Evolutionary conservation across 768 basidiomycete genomes (phyloP), one percentile per base, ranked within the genome.

Genomic region (Mycena vulgaris): DNA sequence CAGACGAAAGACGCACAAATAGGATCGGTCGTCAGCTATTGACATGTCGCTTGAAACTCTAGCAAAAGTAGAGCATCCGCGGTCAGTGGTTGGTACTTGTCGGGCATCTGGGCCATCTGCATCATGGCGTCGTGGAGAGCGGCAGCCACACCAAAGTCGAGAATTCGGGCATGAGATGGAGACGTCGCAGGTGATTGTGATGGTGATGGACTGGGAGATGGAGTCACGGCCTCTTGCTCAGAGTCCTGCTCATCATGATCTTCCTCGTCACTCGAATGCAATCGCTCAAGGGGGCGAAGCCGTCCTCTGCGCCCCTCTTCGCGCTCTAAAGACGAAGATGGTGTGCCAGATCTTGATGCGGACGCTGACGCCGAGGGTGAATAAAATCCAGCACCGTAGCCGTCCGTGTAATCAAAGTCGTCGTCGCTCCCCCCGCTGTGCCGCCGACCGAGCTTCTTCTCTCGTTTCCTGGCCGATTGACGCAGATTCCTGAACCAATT

Each of bases 401-500:
- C 61, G 52, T 70, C 71, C 35, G 63, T 69, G 21, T 58, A 73
- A 65, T 84, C 81, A 65, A 83, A 83, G 68, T 83, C 83, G 71
- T 87, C 87, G 55, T 87, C 84, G 70, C 85, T 87, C 28, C 83
- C 85, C 63, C 84, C 84, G 63, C 82, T 85, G n/a, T 82, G 40
- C n/a, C 51, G 68, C 79, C 85, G 82, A 59, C 83, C 82, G 27
- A 80, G 78, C 70, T 83, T 89, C 80, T 70, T 73, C n/a, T 52
- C 86, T 28, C 93, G 89, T 80, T 90, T 94, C 57, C 93, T 84
- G 28, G 93, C 87, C 19, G 92, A 93, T 81, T 95, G 94, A 40
- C 93, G 88, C 66, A 94, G 84, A 78, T 95, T 95, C 47, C 93
- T 86, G 86, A 95, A 95, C 93, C 93, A 95, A 79, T 95, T 95